These are phyloP conservation scores for Tolypocladium cylindrosporum DNA, from an alignment of 2,329 filamentous ascomycete species.

Conservation along the genomic window DNA sequence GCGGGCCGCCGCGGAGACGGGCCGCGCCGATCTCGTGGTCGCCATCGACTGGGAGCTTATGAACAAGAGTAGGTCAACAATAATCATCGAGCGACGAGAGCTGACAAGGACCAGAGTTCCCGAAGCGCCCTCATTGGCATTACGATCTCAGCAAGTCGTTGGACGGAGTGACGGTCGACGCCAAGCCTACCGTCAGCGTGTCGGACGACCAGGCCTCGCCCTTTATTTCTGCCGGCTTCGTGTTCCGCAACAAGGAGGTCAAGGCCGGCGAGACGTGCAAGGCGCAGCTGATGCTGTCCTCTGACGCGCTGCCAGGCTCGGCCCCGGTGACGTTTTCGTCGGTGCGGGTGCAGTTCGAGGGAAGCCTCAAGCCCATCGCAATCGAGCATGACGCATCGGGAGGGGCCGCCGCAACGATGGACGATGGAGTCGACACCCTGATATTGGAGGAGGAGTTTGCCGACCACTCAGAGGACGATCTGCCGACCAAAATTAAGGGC, in stretches of 20 bases:
- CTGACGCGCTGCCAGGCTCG: constrained; percentile 43
- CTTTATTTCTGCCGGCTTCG: constrained; percentile 44
- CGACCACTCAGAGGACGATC: constrained; percentile 11
- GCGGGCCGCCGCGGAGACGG: constrained; percentile 41
- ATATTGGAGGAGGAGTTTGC: constrained; percentile 17
- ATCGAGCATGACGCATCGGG: constrained; percentile 31
- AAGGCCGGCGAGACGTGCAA: constrained; percentile 50
- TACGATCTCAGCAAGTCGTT: constrained; percentile 52
- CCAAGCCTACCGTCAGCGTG: constrained; percentile 40
- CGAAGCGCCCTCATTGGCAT: constrained; percentile 43
- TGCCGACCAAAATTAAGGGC: constrained; percentile 37
- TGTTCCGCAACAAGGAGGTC: constrained; percentile 47
- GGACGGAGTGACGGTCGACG: constrained; percentile 32
- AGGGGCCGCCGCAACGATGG: constrained; percentile 3
- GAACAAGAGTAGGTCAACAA: constrained; percentile 37
- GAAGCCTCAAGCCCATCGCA: constrained; percentile 44
- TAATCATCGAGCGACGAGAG: neutral
- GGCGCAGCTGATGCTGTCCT: constrained; percentile 49
- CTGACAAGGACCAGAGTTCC: constrained; percentile 34
- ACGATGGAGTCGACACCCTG: constrained; percentile 11
- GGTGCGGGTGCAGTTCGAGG: constrained; percentile 45
- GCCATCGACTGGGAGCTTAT: constrained; percentile 58
- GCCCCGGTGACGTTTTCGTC: constrained; percentile 40
- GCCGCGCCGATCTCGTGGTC: constrained; percentile 45
- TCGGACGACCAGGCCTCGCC: constrained; percentile 41